Evolutionary conservation across 805 yeast species (phyloP).

Genomic region (Cyberlindnera xishuangbannaensis): DNA sequence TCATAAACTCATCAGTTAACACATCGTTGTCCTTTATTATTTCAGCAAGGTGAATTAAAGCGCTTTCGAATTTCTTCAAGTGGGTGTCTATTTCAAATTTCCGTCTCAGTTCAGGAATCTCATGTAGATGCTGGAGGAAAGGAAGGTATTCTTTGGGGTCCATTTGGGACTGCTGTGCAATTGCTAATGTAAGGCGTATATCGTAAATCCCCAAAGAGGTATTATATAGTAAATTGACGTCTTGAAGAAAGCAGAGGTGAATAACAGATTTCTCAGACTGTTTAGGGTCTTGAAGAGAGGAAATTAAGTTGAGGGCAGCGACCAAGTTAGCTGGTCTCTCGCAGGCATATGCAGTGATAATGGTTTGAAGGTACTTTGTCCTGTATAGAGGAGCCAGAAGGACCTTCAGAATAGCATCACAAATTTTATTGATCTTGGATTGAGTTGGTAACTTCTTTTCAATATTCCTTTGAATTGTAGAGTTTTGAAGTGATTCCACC

Average conservation of each 20-base stretch:
- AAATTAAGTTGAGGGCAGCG: slow-evolving; percentile 65
- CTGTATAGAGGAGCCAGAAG: slow-evolving; percentile 45
- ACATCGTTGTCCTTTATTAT: slow-evolving; percentile 31
- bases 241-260: slow-evolving; percentile 86
- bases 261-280: slow-evolving; percentile 59
- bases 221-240: slow-evolving; percentile 75
- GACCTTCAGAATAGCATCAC: slow-evolving; percentile 61
- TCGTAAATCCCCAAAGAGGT: slow-evolving; percentile 80
- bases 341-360: slow-evolving; percentile 88
- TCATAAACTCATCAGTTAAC: slow-evolving; percentile 52
- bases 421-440: slow-evolving; percentile 70
- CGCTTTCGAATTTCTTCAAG: slow-evolving; percentile 62
- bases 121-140: slow-evolving; percentile 74
- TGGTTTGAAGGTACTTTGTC: slow-evolving; percentile 61
- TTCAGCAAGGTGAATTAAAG: slow-evolving; percentile 57
- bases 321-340: slow-evolving; percentile 80
- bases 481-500: slow-evolving; percentile 25
- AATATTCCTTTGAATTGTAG: slow-evolving; percentile 28
- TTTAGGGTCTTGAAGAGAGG: slow-evolving; percentile 40
- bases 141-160: slow-evolving; percentile 97
- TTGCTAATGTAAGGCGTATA: slow-evolving; percentile 67
- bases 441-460: slow-evolving; percentile 32
- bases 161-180: slow-evolving; percentile 95
- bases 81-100: slow-evolving; percentile 75
- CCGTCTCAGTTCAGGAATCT: slow-evolving; percentile 58